Conservation (phyloP, 2,329 filamentous ascomycete genomes). For the Xylaria sp. region DNA sequence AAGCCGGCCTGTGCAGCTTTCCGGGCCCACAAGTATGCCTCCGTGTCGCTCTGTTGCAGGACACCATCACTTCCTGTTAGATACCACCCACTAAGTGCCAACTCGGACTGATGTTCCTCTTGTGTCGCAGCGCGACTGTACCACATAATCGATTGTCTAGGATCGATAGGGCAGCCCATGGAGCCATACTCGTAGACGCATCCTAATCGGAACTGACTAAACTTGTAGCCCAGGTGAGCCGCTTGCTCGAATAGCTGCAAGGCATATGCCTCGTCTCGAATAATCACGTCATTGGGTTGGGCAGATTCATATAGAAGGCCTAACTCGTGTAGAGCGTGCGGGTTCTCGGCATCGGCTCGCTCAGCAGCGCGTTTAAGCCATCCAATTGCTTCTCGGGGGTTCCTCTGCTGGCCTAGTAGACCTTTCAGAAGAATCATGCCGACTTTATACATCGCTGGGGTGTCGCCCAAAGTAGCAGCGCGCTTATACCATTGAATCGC, state of each 20-base stretch:
- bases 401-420: constrained; percentile 85
- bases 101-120: constrained; percentile 92
- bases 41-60: constrained; percentile 89
- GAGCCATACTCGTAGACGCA: constrained; percentile 90
- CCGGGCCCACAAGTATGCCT: constrained; percentile 96
- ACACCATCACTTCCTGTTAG: constrained; percentile 90
- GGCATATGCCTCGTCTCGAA: constrained; percentile 85
- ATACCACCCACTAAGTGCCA: constrained; percentile 91
- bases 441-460: constrained; percentile 97
- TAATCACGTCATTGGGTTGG: constrained; percentile 74
- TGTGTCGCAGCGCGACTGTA: constrained; percentile 92
- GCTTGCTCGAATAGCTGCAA: constrained; percentile 85
- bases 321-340: constrained; percentile 93
- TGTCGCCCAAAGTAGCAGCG: constrained; percentile 88
- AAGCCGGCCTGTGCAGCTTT: constrained; percentile 90
- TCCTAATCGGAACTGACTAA: constrained; percentile 90
- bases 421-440: constrained; percentile 96
- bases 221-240: constrained; percentile 91
- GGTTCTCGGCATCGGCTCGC: constrained; percentile 86
- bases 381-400: constrained; percentile 84
- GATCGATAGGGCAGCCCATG: constrained; percentile 84
- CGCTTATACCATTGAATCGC: constrained; percentile 99
- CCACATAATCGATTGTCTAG: constrained; percentile 88
- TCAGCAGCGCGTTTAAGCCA: constrained; percentile 97
- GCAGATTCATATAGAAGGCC: constrained; percentile 74